Evolutionary conservation across 345 rosid genomes (phyloP), one percentile per base, ranked within the genome.

Genomic region (Noccaea bulbosa): DNA sequence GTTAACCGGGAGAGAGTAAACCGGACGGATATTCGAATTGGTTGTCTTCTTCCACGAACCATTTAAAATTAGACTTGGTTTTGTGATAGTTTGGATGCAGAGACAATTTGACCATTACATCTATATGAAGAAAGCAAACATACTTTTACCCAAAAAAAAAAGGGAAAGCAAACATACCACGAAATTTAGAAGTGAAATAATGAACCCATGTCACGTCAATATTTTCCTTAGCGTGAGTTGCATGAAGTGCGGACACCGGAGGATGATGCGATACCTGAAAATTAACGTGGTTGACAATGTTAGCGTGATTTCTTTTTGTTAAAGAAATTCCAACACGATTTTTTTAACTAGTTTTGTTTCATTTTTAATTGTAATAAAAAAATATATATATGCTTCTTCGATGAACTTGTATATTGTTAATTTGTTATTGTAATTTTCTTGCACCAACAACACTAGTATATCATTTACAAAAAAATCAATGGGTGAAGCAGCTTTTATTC

Each of bases 191-290:
- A 68, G 71, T 78, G 38, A 84, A 77, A 9, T 78, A 73, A 6
- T 85, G 92, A 67, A 81, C 83, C 90, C 94, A 88, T 11, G 72
- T 59, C 14, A 93, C 71, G 78, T 91, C 87, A 44, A 88, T 62
- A 30, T 82, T 82, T 65, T 81, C 82, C 14, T 73, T 51, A 37
- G 86, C 86, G 51, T 93, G 86, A 0, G 97, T 88, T 45, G 90
- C 96, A 49, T 91, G 96, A 41, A 93, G 91, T n/a, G 91, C 94
- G 12, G 91, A 70, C 14, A 91, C 87, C 2, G 97, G 88, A 7
- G 98, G 98, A 46, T 91, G 97, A 76, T 93, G 96, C 14, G 88
- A 87, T 30, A 93, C 89, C 94, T 72, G 33, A 64, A 55, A 6
- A 27, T 8, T 11, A 55, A 15, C 62, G 37, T 20, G 22, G 22